A percentile compares a stretch with the other conserved stretches of the same genome.
Evolutionary conservation across 164 flowering plant genomes (phyloP).

Genomic region (Dillenia turbinata): DNA sequence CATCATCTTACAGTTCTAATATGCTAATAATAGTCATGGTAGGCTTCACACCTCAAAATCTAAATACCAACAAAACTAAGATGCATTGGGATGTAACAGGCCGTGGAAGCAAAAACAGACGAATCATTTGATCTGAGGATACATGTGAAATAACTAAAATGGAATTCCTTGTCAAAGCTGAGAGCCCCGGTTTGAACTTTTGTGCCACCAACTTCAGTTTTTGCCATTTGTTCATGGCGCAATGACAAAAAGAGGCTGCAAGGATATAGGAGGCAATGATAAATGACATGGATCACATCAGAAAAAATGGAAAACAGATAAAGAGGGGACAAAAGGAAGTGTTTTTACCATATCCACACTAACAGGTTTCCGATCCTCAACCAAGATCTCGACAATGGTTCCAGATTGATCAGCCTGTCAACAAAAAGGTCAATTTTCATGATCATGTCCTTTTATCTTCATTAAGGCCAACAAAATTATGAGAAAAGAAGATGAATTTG

Average conservation of each 20-base stretch:
- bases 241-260: slow-evolving; percentile 60
- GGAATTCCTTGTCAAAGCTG: too few species aligned
- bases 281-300: not conserved
- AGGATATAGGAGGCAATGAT: not conserved
- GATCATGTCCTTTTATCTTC: not conserved
- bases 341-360: slow-evolving; percentile 46
- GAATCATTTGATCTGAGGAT: too few species aligned
- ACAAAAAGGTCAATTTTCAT: not conserved
- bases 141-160: too few species aligned
- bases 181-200: too few species aligned
- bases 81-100: too few species aligned
- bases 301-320: not conserved
- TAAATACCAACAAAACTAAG: too few species aligned
- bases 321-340: slow-evolving; percentile 13
- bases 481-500: not conserved
- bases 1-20: too few species aligned
- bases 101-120: too few species aligned
- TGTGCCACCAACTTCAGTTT: too few species aligned
- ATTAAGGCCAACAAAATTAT: not conserved
- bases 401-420: slow-evolving; percentile 67
- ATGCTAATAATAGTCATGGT: too few species aligned
- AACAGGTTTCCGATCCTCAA: slow-evolving; percentile 60
- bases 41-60: too few species aligned
- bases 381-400: slow-evolving; percentile 45
- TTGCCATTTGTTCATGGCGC: slow-evolving; percentile 28